Evolutionary conservation across 139 green algal species (phyloP).

Genomic region (Yamagishiella unicocca): DNA sequence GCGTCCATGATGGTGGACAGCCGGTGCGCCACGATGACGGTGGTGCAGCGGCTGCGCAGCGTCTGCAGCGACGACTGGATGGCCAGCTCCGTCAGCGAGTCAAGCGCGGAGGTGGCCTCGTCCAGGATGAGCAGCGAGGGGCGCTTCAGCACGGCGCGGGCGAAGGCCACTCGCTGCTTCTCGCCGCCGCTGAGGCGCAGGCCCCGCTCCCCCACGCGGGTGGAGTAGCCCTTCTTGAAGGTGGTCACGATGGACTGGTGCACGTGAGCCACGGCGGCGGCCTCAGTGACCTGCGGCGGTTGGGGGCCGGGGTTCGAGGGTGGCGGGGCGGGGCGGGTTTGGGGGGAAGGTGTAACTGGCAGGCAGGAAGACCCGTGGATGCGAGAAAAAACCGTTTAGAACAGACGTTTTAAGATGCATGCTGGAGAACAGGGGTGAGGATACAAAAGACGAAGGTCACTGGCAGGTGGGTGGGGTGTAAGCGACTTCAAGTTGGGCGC

Average conservation of each 20-base stretch:
- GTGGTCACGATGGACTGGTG: conserved; percentile 73
- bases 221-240: conserved; percentile 69
- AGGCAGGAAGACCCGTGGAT: too few relatives aligned
- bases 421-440: too few relatives aligned
- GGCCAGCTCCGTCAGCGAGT: conserved; percentile 71
- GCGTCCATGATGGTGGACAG: conserved; percentile 88
- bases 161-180: conserved; percentile 78
- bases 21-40: conserved; percentile 91
- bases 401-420: too few relatives aligned
- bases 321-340: too few relatives aligned
- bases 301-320: conserved; percentile 3
- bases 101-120: conserved; percentile 73
- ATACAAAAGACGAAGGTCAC: too few relatives aligned
- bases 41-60: conserved; percentile 71
- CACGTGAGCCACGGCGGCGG: conserved; percentile 78
- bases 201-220: conserved; percentile 88
- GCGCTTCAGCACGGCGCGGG: conserved; percentile 65
- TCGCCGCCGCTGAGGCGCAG: conserved; percentile 71
- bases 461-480: too few relatives aligned
- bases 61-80: conserved; percentile 63
- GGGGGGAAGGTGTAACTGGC: too few relatives aligned
- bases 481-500: too few relatives aligned
- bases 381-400: too few relatives aligned
- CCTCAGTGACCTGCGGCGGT: conserved; percentile 66
- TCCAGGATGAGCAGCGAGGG: conserved; percentile 72